phyloP scores from a whole-genome alignment of 352 stramenopile species.

The Phytopythium montanum region DNA sequence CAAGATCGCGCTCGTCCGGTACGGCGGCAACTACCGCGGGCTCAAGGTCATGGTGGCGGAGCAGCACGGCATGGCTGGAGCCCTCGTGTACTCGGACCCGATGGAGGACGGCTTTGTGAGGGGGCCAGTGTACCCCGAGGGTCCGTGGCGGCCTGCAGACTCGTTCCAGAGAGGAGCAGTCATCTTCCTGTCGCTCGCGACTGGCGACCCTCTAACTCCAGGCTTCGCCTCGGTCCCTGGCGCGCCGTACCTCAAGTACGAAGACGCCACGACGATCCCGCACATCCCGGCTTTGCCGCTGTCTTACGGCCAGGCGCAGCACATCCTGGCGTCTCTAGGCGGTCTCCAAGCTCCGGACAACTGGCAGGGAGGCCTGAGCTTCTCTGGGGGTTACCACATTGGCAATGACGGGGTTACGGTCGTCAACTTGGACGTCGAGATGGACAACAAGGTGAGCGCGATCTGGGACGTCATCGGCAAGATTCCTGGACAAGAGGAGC shows the following conservation, averaged over 20 bases:
- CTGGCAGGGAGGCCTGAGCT: conserved; percentile 53
- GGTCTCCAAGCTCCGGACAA: conserved; percentile 36
- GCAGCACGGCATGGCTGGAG: conserved; percentile 40
- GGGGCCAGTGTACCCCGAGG: conserved; percentile 56
- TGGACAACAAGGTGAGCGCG: conserved; percentile 62
- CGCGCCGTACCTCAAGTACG: conserved; percentile 34
- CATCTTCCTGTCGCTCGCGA: conserved; percentile 55
- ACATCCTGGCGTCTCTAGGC: conserved; percentile 54
- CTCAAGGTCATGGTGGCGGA: conserved; percentile 69
- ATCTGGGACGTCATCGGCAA: conserved; percentile 89
- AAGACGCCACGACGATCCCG: conserved; percentile 55
- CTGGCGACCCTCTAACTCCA: conserved; percentile 50
- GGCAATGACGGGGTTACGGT: conserved; percentile 51
- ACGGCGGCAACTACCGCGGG: conserved; percentile 56
- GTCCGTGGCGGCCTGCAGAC: conserved; percentile 45
- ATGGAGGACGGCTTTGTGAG: conserved; percentile 58
- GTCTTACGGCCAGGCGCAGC: conserved; percentile 68
- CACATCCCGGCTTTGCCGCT: conserved; percentile 56
- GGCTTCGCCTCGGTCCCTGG: conserved; percentile 32
- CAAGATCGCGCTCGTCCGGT: conserved; percentile 83
- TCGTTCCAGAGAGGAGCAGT: conserved; percentile 65
- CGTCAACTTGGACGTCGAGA: conserved; percentile 51
- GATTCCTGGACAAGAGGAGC: conserved; percentile 44
- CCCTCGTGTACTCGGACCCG: conserved; percentile 76
- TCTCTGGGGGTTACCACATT: conserved; percentile 57